Evolutionary conservation across 2,329 filamentous ascomycete species (phyloP), one percentile per base, ranked within the genome.

Genomic region (Ilyonectria robusta): DNA sequence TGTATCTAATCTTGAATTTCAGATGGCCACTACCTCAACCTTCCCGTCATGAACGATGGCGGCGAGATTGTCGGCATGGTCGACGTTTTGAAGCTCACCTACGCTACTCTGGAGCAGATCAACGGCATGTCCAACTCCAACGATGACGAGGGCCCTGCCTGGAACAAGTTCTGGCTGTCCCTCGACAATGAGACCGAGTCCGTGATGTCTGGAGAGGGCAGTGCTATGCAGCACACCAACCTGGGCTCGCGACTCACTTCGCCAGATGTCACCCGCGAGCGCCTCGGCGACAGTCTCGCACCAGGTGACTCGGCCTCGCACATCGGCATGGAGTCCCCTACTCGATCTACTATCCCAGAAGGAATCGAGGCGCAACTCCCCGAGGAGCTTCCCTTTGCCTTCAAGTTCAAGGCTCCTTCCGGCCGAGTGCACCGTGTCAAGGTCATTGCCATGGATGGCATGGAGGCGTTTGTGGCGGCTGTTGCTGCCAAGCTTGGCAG

Each of bases 41-140:
- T 99, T 50, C 96, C 96, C 9, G 96, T 99, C 70, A 99, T 99
- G 96, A 98, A 98, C 81, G 94, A 97, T 72, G 88, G 89, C 69
- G 96, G 95, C 71, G 96, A 99, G 82, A 99, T 99, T 78, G 96
- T 99, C 65, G 96, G 96, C 77, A 99, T 99, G 96, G 96, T 99
- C 29, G 96, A 99, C 81, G 96, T 99, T 66, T 89, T 99, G 69
- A 98, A 98, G 84, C 88, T 99, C 77, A 99, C 96, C 23, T 99
- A 99, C 82, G 96, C 96, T 56, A 99, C 96, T 6, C 88, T 99
- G 59, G 96, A 99, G 82, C 95, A 98, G 85, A 94, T 97, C 82
- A 98, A 98, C 85, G 94, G 94, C 66, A 98, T 99, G 92, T 91
- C 89, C 46, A 94, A 91, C 59, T 89, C 89, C 47, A 95, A 97